Base-by-base conservation (phyloP, 768 basidiomycete species). In the Tremella fuciformis region DNA sequence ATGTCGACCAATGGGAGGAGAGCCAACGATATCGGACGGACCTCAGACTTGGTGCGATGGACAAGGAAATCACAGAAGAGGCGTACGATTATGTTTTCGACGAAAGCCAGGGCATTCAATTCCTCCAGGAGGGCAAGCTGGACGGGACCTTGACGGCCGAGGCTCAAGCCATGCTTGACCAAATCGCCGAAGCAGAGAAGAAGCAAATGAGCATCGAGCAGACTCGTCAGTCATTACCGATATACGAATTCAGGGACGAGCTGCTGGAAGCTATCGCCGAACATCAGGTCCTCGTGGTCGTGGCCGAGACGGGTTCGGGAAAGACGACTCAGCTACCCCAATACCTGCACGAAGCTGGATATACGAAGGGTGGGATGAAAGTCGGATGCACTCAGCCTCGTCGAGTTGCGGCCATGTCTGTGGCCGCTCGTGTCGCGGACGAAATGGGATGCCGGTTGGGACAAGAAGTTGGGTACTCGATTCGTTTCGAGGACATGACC, bases 301-400 rank as follows among this genome's bases (percentile, higher is more conserved):
- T 96, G 50, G 96, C 94, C 11, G 96, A 99, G 79, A 98, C 96
- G 0, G 96, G 96, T 21, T 98, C 96, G 1, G 96, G 96, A 37
- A 99, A 99, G 79, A 99, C 96, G 1, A 99, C 96, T 0, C 96
- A 99, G 75, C 81, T 99, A 2, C 94, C 96, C 0, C 96, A 99
- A 74, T 99, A 97, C 76, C 85, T 99, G 2, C 91, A 97, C 73
- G 96, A 99, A 80, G 93, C 92, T 3, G 96, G 96, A 7, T 99
- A 88, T 78, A 93, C 91, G 2, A 83, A 85, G 8, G 82, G 84
- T 66, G 96, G 96, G 15, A 67, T 66, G 67, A 81, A 91, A 76
- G 82, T 99, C 26, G 91, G 91, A 0, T 99, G 96, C 71, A 99
- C 96, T 0, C 96, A 99, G 77, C 96, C 96, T 29, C 89, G 96